phyloP scores from a whole-genome alignment of 371 early-diverging fungal genomes.

The Circinella minor region DNA sequence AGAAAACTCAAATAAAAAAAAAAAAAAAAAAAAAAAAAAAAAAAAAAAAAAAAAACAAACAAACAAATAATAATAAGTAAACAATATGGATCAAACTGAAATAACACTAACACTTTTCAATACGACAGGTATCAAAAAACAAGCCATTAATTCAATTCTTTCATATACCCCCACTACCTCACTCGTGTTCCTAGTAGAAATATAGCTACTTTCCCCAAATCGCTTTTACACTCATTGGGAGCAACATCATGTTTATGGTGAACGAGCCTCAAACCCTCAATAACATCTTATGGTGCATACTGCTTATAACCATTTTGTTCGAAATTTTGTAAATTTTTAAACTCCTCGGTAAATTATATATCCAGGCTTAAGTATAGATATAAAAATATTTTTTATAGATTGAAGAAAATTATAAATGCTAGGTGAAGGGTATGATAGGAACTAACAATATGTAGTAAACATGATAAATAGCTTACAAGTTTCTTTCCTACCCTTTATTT shows the following conservation, averaged over 20 bases:
- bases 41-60: background rate
- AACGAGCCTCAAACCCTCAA: background rate
- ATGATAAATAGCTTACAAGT: no score
- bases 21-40: background rate
- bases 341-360: no score
- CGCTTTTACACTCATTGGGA: slow-evolving; percentile 13
- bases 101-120: slow-evolving; percentile 9
- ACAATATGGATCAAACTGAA: background rate
- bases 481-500: no score
- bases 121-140: slow-evolving; percentile 10
- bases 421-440: no score
- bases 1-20: background rate
- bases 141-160: slow-evolving; percentile 11
- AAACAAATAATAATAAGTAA: background rate
- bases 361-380: no score
- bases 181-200: slow-evolving; percentile 23
- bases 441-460: no score
- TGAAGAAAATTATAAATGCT: no score
- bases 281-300: background rate
- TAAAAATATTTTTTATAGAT: no score
- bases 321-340: no score
- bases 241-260: slow-evolving; percentile 20
- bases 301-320: no score
- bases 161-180: background rate
- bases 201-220: slow-evolving; percentile 17